phyloP scores from a whole-genome alignment of 495 filamentous ascomycete genomes.

The Viridothelium virens region DNA sequence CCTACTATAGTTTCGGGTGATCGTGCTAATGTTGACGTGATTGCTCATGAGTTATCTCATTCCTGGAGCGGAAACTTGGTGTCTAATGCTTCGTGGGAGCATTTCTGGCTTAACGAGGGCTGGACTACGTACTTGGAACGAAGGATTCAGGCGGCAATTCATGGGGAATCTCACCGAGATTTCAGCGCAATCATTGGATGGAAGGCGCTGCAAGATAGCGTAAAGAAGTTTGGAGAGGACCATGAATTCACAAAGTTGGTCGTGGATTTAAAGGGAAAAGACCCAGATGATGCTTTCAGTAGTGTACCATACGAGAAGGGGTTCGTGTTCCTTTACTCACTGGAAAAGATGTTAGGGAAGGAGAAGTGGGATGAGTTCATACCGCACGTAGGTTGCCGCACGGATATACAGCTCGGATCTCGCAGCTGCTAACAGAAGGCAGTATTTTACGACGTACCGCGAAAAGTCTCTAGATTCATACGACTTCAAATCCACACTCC shows the following conservation, averaged over 20 bases:
- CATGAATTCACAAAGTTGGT: constrained; percentile 91
- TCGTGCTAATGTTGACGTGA: constrained; percentile 89
- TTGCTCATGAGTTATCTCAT: constrained; percentile 89
- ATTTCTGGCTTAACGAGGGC: constrained; percentile 96
- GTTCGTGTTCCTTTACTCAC: constrained; percentile 70
- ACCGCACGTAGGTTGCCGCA: constrained; percentile 51
- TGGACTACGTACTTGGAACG: constrained; percentile 95
- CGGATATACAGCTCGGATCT: not conserved
- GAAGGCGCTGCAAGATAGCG: constrained; percentile 61
- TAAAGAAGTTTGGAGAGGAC: constrained; percentile 66
- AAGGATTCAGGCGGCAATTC: constrained; percentile 57
- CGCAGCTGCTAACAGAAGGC: constrained; percentile 4
- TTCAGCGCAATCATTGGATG: constrained; percentile 88
- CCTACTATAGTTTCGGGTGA: constrained; percentile 89
- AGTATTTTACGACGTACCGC: constrained; percentile 79
- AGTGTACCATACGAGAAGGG: constrained; percentile 76
- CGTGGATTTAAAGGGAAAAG: constrained; percentile 75
- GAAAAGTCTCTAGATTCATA: constrained; percentile 79
- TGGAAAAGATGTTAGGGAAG: constrained; percentile 80
- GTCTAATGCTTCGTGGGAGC: constrained; percentile 85
- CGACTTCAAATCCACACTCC: constrained; percentile 81
- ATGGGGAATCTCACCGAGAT: constrained; percentile 76
- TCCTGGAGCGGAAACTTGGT: constrained; percentile 93
- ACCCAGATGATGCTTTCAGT: constrained; percentile 93
- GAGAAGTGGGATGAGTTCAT: constrained; percentile 88